Evolutionary conservation across 148 eudicot genomes (phyloP).

Genomic region (Chenopodium album): DNA sequence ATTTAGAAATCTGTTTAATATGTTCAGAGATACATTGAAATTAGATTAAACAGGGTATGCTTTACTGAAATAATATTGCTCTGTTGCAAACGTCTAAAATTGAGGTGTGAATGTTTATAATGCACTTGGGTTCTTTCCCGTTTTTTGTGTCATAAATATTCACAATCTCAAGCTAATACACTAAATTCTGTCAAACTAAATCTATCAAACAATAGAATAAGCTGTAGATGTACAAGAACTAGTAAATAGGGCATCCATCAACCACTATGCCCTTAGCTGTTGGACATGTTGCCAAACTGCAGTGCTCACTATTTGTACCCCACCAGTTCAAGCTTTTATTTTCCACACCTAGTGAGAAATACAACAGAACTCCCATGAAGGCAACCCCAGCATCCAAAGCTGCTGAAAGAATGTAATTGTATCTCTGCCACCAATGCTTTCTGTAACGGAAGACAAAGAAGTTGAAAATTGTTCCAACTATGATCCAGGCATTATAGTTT

Average conservation of each 20-base stretch:
- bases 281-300: not conserved
- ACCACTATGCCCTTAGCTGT: not conserved
- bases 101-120: conserved; percentile 5
- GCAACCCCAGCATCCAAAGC: conserved; percentile 98
- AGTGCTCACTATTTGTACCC: not conserved
- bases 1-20: not conserved
- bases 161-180: conserved; percentile 10
- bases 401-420: conserved; percentile 86
- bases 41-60: not conserved
- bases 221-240: not conserved
- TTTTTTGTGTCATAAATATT: conserved; percentile 13
- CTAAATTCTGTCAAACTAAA: conserved; percentile 1
- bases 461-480: conserved; percentile 87
- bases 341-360: conserved; percentile 49
- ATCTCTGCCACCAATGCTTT: conserved; percentile 94
- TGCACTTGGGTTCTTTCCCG: conserved; percentile 3
- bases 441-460: conserved; percentile 68
- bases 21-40: not conserved
- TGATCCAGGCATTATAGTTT: conserved; percentile 79
- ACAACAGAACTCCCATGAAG: conserved; percentile 84
- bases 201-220: not conserved
- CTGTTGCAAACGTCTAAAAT: conserved; percentile 7
- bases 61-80: conserved; percentile 3
- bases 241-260: not conserved
- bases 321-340: not conserved